phyloP scores from a whole-genome alignment of 192 early-diverging fungal genomes.

The Entophlyctis helioformis region DNA sequence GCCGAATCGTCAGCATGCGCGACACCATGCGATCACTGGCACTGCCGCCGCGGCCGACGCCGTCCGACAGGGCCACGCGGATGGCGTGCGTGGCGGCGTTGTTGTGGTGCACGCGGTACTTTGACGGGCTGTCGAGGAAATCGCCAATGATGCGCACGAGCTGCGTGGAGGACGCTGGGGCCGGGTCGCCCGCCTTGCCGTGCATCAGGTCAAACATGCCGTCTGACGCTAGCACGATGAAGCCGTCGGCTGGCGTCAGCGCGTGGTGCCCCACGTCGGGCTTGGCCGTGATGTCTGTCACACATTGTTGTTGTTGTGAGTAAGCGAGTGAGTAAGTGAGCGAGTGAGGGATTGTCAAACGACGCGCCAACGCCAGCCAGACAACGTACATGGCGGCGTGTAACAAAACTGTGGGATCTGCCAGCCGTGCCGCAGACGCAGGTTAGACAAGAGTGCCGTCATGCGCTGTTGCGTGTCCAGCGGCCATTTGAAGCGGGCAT shows the following conservation, averaged over 20 bases:
- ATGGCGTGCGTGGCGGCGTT: slow-evolving; percentile 66
- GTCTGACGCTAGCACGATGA: slow-evolving; percentile 71
- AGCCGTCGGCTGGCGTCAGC: slow-evolving; percentile 47
- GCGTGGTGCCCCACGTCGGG: slow-evolving; percentile 55
- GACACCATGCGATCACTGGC: too few relatives aligned
- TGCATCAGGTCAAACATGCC: slow-evolving; percentile 71
- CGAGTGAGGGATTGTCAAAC: too few relatives aligned
- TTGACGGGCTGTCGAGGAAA: slow-evolving; percentile 16
- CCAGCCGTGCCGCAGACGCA: slow-evolving; percentile 27
- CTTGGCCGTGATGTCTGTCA: slow-evolving; percentile 66
- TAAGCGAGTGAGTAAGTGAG: too few relatives aligned
- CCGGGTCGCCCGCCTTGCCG: too few relatives aligned
- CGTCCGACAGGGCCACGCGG: slow-evolving; percentile 45
- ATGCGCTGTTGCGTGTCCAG: slow-evolving; percentile 3
- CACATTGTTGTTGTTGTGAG: too few relatives aligned
- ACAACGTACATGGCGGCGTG: slow-evolving; percentile 20
- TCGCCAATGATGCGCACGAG: slow-evolving; percentile 34
- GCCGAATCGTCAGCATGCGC: slow-evolving; percentile 50
- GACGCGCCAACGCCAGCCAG: too few relatives aligned
- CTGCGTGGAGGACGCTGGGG: slow-evolving; percentile 55
- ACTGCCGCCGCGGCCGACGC: slow-evolving; percentile 43
- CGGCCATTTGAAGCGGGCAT: slow-evolving; percentile 44
- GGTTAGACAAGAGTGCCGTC: slow-evolving; percentile 9
- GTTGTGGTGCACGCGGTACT: slow-evolving; percentile 20
- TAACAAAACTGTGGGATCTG: slow-evolving; percentile 10